These are phyloP conservation scores for Leccinum huronense DNA, from an alignment of 1,284 basidiomycete species.

Conservation along the genomic window DNA sequence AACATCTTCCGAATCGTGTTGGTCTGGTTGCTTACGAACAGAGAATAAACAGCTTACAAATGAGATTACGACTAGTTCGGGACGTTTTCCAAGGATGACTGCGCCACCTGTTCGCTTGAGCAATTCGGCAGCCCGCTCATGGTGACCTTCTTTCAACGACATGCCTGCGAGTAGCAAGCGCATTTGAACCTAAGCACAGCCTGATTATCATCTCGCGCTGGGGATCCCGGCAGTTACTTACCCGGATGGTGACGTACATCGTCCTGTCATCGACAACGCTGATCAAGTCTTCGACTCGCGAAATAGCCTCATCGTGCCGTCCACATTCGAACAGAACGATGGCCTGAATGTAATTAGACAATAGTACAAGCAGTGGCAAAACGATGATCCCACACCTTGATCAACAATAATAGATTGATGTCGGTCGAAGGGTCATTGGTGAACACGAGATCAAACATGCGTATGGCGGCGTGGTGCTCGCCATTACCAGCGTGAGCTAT, in stretches of 20 bases:
- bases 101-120: neutral
- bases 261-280: neutral
- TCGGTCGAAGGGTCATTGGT: neutral
- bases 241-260: neutral
- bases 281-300: constrained; percentile 3
- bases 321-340: constrained; percentile 9
- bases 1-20: constrained; percentile 6
- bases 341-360: neutral
- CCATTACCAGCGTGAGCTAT: neutral
- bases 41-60: neutral
- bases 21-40: accelerated
- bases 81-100: neutral
- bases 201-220: neutral
- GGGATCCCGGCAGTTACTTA: neutral
- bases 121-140: neutral
- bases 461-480: constrained; percentile 3
- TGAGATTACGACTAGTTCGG: constrained; percentile 3
- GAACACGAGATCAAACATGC: constrained; percentile 13
- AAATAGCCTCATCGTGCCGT: constrained; percentile 1
- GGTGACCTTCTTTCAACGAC: neutral
- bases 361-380: too few relatives aligned
- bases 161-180: neutral
- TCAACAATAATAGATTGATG: constrained; percentile 1
- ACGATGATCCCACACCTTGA: constrained; percentile 5
- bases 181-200: neutral